A percentile compares a stretch with the other conserved stretches of the same genome.
phyloP scores from a whole-genome alignment of 2,329 filamentous ascomycete genomes.

The Seiridium unicorne region DNA sequence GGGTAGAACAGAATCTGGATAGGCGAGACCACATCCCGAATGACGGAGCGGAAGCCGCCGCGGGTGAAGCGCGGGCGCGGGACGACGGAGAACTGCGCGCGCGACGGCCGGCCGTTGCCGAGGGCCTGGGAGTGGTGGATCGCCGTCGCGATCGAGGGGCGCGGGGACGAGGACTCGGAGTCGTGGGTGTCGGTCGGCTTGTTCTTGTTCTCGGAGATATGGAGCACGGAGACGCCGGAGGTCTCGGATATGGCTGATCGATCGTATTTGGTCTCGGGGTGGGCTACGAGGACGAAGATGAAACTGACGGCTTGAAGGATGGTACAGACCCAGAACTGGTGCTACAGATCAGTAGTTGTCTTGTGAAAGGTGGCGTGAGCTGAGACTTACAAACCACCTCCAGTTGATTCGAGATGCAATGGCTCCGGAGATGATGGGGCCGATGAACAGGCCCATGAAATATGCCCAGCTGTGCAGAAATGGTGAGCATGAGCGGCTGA shows the following conservation, averaged over 20 bases:
- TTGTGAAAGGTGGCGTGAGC: not conserved
- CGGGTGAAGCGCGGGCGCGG: slow-evolving; percentile 19
- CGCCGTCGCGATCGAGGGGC: not conserved
- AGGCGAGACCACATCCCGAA: slow-evolving; percentile 25
- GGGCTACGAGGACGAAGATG: slow-evolving; percentile 21
- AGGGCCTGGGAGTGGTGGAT: not conserved
- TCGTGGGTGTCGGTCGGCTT: not conserved
- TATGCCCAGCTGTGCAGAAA: slow-evolving; percentile 22
- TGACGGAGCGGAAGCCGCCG: slow-evolving; percentile 12
- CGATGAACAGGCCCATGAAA: slow-evolving; percentile 30
- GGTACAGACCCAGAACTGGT: slow-evolving; percentile 30
- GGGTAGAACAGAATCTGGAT: slow-evolving; percentile 25
- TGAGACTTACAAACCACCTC: slow-evolving; percentile 28
- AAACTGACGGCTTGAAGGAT: slow-evolving; percentile 27
- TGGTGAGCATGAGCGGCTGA: not conserved
- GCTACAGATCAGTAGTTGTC: not conserved
- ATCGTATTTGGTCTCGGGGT: slow-evolving; percentile 28
- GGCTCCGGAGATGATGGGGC: slow-evolving; percentile 30
- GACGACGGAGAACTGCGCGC: slow-evolving; percentile 23
- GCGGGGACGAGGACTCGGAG: not conserved
- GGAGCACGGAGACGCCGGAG: not conserved
- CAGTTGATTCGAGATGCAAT: slow-evolving; percentile 26
- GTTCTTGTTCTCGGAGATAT: not conserved
- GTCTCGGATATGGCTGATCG: slow-evolving; percentile 36
- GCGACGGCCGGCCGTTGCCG: slow-evolving; percentile 12